Evolutionary conservation across 2,329 filamentous ascomycete species (phyloP).

Genomic region (Sarocladium brachiariae): DNA sequence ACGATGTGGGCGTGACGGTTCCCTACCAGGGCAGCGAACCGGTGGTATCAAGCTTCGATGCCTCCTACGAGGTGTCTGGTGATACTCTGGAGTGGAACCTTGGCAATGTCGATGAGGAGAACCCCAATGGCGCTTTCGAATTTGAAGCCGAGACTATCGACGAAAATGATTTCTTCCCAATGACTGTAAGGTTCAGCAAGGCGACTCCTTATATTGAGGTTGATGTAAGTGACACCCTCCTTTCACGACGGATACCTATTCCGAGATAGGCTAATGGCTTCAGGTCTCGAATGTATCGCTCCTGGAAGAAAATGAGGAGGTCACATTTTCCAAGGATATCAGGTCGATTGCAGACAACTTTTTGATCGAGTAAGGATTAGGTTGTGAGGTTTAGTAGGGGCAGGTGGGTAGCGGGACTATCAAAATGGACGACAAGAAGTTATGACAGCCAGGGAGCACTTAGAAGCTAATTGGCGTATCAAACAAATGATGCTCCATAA

Average conservation of each 20-base stretch:
- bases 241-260: background rate
- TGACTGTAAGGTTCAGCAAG: constrained; percentile 87
- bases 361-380: constrained; percentile 56
- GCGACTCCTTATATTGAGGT: constrained; percentile 82
- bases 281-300: constrained; percentile 62
- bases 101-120: constrained; percentile 75
- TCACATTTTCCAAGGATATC: constrained; percentile 77
- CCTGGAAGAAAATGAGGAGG: constrained; percentile 68
- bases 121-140: constrained; percentile 81
- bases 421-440: constrained; percentile 10
- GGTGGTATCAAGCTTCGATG: constrained; percentile 88
- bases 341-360: constrained; percentile 72
- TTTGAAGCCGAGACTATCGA: constrained; percentile 85
- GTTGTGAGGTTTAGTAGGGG: background rate
- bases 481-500: constrained; percentile 9
- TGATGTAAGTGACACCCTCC: constrained; percentile 59
- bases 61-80: constrained; percentile 86
- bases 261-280: constrained; percentile 19
- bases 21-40: constrained; percentile 83
- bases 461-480: constrained; percentile 15
- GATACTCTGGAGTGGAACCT: constrained; percentile 93
- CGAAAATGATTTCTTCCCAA: constrained; percentile 96
- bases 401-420: constrained; percentile 8
- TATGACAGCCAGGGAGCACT: constrained; percentile 7
- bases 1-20: constrained; percentile 81